Conservation (phyloP, 2,329 filamentous ascomycete genomes). For the Stenocarpella maydis region DNA sequence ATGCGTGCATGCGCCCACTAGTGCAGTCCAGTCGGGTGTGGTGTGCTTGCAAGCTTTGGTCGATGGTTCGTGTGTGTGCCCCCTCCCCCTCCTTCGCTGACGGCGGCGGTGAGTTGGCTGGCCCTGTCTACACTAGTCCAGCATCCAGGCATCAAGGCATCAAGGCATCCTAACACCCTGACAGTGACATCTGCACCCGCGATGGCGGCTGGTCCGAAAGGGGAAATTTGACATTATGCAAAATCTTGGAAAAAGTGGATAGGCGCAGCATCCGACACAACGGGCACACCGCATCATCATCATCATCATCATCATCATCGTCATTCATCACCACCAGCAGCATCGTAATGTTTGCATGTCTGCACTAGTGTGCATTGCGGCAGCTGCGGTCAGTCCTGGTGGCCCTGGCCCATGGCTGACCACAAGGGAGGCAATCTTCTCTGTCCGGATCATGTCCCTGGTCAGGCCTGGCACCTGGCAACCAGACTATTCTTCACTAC, state of each 20-base stretch:
- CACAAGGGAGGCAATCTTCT: background rate
- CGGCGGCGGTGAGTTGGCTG: conserved; percentile 14
- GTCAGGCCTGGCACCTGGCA: background rate
- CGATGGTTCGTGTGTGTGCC: background rate
- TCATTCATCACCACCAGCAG: background rate
- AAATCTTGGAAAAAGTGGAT: conserved; percentile 19
- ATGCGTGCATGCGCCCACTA: background rate
- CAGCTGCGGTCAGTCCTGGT: background rate
- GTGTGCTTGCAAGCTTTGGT: too few species aligned
- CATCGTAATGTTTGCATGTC: too few species aligned
- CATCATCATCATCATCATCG: background rate
- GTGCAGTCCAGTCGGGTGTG: too few species aligned
- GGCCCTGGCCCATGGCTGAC: background rate
- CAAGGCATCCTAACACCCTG: background rate
- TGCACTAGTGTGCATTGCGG: too few species aligned
- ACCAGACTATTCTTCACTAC: too few species aligned
- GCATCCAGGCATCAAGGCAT: background rate
- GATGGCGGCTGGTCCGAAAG: conserved; percentile 12
- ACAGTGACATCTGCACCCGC: background rate
- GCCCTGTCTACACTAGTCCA: background rate
- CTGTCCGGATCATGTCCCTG: background rate
- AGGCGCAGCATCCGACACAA: conserved; percentile 22
- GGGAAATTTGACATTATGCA: conserved; percentile 27
- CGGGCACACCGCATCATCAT: conserved; percentile 22
- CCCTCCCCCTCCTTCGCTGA: too few species aligned